Conservation (phyloP, 208 protist species). For the Acanthamoeba royreba region DNA sequence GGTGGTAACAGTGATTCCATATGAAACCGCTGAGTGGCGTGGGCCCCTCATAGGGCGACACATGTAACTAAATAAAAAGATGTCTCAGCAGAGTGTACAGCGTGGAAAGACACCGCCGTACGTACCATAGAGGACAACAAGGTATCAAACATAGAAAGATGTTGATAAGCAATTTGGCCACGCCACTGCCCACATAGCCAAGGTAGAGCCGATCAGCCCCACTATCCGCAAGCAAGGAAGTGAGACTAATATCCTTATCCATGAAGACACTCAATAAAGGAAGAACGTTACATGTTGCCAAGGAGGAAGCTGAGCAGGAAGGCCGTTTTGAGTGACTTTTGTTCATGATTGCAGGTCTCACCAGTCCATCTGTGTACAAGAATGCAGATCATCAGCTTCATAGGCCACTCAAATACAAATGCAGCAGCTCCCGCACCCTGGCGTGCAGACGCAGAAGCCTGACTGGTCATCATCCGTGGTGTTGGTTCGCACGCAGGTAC, state of each 20-base stretch:
- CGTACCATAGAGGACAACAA: background rate
- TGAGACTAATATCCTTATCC: background rate
- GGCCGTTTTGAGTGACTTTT: slow-evolving; percentile 31
- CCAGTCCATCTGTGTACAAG: background rate
- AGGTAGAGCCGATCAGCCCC: slow-evolving; percentile 7
- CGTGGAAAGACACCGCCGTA: background rate
- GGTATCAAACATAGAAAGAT: background rate
- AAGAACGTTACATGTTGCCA: background rate
- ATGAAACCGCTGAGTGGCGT: background rate
- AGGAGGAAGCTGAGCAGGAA: slow-evolving; percentile 25
- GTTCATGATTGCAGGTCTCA: background rate
- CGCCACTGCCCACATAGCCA: background rate
- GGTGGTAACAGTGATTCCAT: background rate
- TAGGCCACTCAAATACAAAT: too few species aligned
- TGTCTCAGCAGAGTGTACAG: too few species aligned
- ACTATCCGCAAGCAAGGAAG: background rate
- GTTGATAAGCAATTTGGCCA: slow-evolving; percentile 18
- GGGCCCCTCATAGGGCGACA: background rate
- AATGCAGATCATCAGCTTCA: background rate
- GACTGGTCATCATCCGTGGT: background rate
- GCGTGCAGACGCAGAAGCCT: background rate
- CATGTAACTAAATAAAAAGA: background rate
- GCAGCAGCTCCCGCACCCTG: background rate
- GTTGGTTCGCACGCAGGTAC: background rate
- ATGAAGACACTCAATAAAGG: too few species aligned